Evolutionary conservation across 1,284 basidiomycete genomes (phyloP).

Genomic region (Pholiota adiposa): DNA sequence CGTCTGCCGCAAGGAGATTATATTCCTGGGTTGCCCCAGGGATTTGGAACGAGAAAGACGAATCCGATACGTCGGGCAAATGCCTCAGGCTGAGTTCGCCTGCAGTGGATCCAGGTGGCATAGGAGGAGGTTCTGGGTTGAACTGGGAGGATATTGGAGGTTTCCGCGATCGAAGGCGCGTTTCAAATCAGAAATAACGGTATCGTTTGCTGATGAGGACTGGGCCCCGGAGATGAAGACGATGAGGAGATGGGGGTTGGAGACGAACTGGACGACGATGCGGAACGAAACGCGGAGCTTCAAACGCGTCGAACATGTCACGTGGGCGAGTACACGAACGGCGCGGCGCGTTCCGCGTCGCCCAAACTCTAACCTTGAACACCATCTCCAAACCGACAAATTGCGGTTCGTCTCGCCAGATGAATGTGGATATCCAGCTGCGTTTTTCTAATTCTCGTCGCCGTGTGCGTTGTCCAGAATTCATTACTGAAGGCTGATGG

Average conservation of each 20-base stretch:
- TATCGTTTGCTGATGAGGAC: background rate
- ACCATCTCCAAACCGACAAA: background rate
- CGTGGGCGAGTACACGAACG: constrained; percentile 6
- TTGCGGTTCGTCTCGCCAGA: background rate
- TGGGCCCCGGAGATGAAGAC: background rate
- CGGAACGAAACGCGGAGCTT: background rate
- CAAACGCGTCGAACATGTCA: constrained; percentile 9
- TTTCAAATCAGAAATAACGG: background rate
- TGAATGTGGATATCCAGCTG: background rate
- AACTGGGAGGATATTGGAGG: background rate
- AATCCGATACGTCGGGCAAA: constrained; percentile 48
- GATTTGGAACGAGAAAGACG: constrained; percentile 58
- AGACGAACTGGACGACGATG: background rate
- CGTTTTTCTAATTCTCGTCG: background rate
- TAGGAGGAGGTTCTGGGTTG: background rate
- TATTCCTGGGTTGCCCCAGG: constrained; percentile 38
- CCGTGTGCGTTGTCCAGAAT: background rate
- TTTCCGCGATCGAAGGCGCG: background rate
- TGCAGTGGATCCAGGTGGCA: constrained; percentile 19
- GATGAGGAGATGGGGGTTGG: background rate
- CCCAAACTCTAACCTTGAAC: background rate
- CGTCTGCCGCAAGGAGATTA: constrained; percentile 45
- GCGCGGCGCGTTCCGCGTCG: background rate
- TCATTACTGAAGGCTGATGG: background rate
- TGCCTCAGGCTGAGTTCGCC: constrained; percentile 50